Base-by-base conservation (phyloP, 1,139 yeast species). In the Hyphopichia wangnamkhiaoensis region DNA sequence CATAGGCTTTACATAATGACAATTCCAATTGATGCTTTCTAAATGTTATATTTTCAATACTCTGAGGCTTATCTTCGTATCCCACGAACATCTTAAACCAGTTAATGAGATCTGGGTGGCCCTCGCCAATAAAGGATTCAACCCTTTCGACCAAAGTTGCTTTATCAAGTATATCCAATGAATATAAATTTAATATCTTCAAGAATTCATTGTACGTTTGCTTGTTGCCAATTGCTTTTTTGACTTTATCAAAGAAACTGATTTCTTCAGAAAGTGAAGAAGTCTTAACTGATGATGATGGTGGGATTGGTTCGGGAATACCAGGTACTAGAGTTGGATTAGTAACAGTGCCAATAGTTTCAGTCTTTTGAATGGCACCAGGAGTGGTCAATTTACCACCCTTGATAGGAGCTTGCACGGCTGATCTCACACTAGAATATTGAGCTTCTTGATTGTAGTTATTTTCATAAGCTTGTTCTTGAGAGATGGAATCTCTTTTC, bases 41-140 rank as follows among this genome's bases (percentile, higher is more conserved):
- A 71, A 83, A 88, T 12, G 87, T 81, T 49, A 91, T 84, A 57
- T 89, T 87, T 59, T 93, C 98, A 51, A 93, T 90, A 53, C 80
- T 83, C 47, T 79, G 78, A 13, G 93, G 89, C 40, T 73, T 74
- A 33, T 81, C 87, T 48, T 88, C 91, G 58, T 79, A 93, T 9
- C 95, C 95, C 45, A 93, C 95, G 68, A 93, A 91, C 53, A 78
- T 73, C 60, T 89, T 91, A 70, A 93, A 93, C 97, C 98, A 91
- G 42, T 79, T 82, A 59, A 87, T 77, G 43, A 94, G 71, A 46
- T 91, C 98, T 24, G 79, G 77, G 52, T 82, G 84, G 17, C 80
- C 77, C 38, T 69, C 77, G 21, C 96, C 97, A 55, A 93, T 72
- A 56, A 89, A 93, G 10, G 87, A 82, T 45, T 86, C 94, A 7